These are phyloP conservation scores for Heracleum sosnowskyi DNA, from an alignment of 129 eudicot species.

Conservation along the genomic window DNA sequence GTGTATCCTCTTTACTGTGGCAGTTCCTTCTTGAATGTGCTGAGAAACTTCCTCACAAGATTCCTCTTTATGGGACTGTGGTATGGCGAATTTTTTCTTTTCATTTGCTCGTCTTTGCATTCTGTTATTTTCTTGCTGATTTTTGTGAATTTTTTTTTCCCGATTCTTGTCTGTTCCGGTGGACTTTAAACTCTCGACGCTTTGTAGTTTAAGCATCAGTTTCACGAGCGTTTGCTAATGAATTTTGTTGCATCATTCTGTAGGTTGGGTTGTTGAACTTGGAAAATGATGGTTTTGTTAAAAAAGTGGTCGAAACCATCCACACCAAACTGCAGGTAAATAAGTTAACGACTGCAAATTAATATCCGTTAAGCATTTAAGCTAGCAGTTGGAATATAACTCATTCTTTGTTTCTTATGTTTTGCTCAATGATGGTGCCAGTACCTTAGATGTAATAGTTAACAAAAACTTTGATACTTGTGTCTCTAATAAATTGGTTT, in stretches of 20 bases:
- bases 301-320: conserved; percentile 53
- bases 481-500: neutral
- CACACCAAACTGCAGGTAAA: conserved; percentile 69
- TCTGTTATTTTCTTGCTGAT: neutral
- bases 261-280: conserved; percentile 87
- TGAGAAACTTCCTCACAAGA: conserved; percentile 95
- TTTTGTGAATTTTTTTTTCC: neutral
- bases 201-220: neutral
- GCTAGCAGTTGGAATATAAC: neutral
- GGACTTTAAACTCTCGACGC: no score
- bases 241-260: neutral
- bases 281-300: conserved; percentile 77
- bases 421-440: neutral
- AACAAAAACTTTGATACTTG: neutral
- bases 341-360: neutral
- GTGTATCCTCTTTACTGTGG: conserved; percentile 5
- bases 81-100: conserved; percentile 25
- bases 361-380: neutral
- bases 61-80: conserved; percentile 88
- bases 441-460: neutral
- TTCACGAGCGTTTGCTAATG: neutral
- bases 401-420: neutral
- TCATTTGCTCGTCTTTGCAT: neutral
- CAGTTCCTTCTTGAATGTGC: conserved; percentile 92
- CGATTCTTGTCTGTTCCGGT: neutral